These are phyloP conservation scores for Shiraia sp. DNA, from an alignment of 2,329 filamentous ascomycete species.

Conservation along the genomic window DNA sequence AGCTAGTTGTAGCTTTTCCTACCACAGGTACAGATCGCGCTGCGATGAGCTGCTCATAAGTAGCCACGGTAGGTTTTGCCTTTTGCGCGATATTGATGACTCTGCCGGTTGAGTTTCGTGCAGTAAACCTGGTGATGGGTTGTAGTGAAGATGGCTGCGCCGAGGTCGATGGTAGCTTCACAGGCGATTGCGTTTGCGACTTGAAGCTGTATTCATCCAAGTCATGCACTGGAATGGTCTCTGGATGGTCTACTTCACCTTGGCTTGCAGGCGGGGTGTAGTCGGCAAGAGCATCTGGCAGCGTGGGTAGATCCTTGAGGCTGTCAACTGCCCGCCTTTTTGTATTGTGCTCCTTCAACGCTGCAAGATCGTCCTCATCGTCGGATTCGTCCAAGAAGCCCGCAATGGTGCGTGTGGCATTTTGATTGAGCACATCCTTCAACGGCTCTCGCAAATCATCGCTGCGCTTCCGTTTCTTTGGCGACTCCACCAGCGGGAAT, in stretches of 20 bases:
- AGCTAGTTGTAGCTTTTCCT: conserved; percentile 72
- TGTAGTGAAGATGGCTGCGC: conserved; percentile 21
- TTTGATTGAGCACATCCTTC: conserved; percentile 38
- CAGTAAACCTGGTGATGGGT: conserved; percentile 21
- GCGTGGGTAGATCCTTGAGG: conserved; percentile 29
- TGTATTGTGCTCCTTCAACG: conserved; percentile 42
- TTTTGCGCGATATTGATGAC: conserved; percentile 61
- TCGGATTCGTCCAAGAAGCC: conserved; percentile 48
- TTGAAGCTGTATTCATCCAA: conserved; percentile 35
- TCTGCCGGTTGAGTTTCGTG: conserved; percentile 60
- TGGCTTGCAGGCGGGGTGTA: conserved; percentile 43
- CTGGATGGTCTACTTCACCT: conserved; percentile 30
- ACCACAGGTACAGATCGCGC: conserved; percentile 65
- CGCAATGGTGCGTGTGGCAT: conserved; percentile 39
- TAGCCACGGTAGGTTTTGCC: conserved; percentile 49
- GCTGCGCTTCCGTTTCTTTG: conserved; percentile 44
- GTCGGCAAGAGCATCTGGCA: conserved; percentile 27
- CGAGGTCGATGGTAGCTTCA: conserved; percentile 16
- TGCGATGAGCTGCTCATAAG: conserved; percentile 71
- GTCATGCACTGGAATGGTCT: conserved; percentile 32
- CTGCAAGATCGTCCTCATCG: conserved; percentile 47
- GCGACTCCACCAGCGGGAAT: conserved; percentile 36
- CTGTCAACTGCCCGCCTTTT: conserved; percentile 40
- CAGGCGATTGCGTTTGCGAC: conserved; percentile 26
- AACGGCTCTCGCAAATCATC: conserved; percentile 35